Percentiles rank a stretch among this genome's conserved stretches.
Evolutionary conservation across 2,329 filamentous ascomycete genomes (phyloP).

Genomic region (Didymella sp.): DNA sequence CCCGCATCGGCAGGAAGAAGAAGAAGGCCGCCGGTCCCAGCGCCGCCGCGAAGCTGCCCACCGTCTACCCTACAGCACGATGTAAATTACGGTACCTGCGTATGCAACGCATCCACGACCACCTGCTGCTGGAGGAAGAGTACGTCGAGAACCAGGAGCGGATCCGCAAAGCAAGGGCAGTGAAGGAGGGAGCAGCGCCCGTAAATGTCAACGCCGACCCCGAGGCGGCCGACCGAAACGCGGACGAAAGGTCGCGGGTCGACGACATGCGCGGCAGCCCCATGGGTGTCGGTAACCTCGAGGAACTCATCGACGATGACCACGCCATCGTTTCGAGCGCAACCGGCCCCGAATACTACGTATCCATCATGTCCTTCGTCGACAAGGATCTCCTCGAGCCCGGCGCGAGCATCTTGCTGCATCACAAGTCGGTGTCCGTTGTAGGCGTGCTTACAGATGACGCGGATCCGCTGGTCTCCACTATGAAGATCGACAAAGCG

Average conservation of each 20-base stretch:
- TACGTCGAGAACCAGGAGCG: conserved; percentile 99
- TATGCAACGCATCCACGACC: conserved; percentile 99
- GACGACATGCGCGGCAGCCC: conserved; percentile 98
- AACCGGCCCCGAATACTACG: conserved; percentile 97
- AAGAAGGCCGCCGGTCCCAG: conserved; percentile 93
- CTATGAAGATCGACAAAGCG: conserved; percentile 99
- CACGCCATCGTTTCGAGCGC: conserved; percentile 98
- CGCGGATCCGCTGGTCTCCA: conserved; percentile 90
- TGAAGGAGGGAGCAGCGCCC: conserved; percentile 61
- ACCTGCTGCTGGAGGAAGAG: conserved; percentile 94
- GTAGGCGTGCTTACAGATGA: conserved; percentile 97
- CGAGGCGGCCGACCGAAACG: conserved; percentile 84
- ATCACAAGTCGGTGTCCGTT: conserved; percentile 97
- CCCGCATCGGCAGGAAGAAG: conserved; percentile 97
- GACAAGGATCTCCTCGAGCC: conserved; percentile 98
- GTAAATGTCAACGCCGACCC: conserved; percentile 64
- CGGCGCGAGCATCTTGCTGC: conserved; percentile 90
- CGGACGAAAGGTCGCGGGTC: conserved; percentile 91
- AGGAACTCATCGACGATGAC: conserved; percentile 99
- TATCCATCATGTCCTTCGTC: conserved; percentile 99
- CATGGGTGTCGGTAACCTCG: conserved; percentile 96
- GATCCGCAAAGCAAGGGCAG: conserved; percentile 85
- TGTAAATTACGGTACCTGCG: conserved; percentile 97
- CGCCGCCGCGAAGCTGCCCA: conserved; percentile 91
- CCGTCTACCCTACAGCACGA: conserved; percentile 92